Evolutionary conservation across 768 basidiomycete genomes (phyloP).

Genomic region (Daedaleopsis sinensis): DNA sequence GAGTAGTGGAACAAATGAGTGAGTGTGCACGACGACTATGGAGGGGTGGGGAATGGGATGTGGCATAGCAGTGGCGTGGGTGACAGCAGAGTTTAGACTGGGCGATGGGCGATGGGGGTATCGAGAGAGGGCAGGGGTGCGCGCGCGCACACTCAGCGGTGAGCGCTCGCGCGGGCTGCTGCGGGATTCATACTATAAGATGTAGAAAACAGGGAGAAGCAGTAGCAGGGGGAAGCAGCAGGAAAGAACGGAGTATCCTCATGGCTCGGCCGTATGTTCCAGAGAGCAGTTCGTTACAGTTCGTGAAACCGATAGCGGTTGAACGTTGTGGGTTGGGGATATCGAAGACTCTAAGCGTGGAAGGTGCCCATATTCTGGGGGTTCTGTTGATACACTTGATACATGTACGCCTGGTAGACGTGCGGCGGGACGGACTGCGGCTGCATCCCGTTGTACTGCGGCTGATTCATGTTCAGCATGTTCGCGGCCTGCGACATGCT

Average conservation of each 20-base stretch:
- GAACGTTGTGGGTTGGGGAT: not conserved
- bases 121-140: conserved; percentile 10
- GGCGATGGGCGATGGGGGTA: conserved; percentile 18
- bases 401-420: conserved; percentile 82
- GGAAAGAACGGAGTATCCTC: conserved; percentile 23
- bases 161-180: conserved; percentile 3
- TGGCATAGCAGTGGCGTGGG: conserved; percentile 1
- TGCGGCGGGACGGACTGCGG: conserved; percentile 65
- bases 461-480: conserved; percentile 66
- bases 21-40: conserved; percentile 23
- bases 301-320: conserved; percentile 29
- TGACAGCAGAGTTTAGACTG: conserved; percentile 1
- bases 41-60: conserved; percentile 11
- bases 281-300: conserved; percentile 23
- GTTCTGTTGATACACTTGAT: conserved; percentile 78
- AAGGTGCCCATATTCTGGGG: conserved; percentile 79
- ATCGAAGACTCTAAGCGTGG: conserved; percentile 37
- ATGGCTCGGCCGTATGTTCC: conserved; percentile 23
- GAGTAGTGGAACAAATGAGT: conserved; percentile 22
- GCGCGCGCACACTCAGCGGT: not conserved
- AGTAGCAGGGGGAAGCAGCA: conserved; percentile 6
- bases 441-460: conserved; percentile 62
- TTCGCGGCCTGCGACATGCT: conserved; percentile 56
- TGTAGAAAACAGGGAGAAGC: conserved; percentile 14
- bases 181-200: conserved; percentile 18